Conservation (phyloP, 345 rosid species). For the Aegle marmelos region DNA sequence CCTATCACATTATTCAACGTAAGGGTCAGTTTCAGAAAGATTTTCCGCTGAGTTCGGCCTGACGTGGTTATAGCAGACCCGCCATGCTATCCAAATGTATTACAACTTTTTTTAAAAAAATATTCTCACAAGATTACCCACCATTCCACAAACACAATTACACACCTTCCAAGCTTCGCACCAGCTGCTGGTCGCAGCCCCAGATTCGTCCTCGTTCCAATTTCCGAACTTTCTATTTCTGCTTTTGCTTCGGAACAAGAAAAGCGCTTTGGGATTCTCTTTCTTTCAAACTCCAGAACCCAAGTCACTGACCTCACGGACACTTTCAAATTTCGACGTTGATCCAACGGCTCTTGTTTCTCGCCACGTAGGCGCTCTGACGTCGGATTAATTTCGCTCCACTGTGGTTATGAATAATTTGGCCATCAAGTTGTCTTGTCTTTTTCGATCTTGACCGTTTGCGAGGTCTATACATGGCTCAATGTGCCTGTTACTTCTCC, state of each 20-base stretch:
- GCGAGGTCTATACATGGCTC: neutral
- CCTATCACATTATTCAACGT: too few relatives aligned
- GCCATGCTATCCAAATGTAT: neutral
- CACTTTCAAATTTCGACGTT: neutral
- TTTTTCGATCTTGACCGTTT: neutral
- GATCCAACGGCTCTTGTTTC: neutral
- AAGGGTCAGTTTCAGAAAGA: neutral
- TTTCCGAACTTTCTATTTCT: neutral
- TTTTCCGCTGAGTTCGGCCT: neutral
- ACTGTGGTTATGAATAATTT: neutral
- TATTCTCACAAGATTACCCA: neutral
- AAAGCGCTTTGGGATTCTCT: neutral
- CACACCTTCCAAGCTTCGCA: neutral
- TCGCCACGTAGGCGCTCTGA: neutral
- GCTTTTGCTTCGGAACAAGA: neutral
- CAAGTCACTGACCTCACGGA: neutral
- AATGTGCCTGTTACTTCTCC: neutral
- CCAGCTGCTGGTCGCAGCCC: neutral
- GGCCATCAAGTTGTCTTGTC: neutral
- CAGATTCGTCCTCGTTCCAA: neutral
- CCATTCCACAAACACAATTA: neutral
- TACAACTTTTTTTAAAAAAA: too few relatives aligned
- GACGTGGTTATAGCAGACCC: neutral
- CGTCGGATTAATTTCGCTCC: neutral
- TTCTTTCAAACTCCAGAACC: neutral